phyloP scores from a whole-genome alignment of 2,329 filamentous ascomycete species.

The Aureobasidium subglaciale region DNA sequence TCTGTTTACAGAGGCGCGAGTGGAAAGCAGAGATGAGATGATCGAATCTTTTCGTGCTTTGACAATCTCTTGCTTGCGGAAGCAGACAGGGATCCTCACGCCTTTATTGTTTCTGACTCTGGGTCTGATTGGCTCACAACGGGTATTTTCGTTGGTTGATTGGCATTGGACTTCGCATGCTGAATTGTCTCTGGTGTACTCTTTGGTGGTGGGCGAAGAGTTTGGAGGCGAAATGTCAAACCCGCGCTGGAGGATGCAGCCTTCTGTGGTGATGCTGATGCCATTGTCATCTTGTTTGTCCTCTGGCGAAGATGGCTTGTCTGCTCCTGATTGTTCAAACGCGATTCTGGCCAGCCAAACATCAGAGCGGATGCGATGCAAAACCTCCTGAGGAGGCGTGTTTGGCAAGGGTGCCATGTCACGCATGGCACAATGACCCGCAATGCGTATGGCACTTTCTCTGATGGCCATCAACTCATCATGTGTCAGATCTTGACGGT shows the following conservation, averaged over 20 bases:
- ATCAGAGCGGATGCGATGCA: neutral
- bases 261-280: neutral
- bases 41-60: neutral
- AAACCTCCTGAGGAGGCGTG: neutral
- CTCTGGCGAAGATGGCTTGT: neutral
- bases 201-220: neutral
- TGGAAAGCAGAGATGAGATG: neutral
- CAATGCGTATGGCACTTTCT: neutral
- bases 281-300: neutral
- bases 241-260: constrained; percentile 3
- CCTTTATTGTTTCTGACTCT: neutral
- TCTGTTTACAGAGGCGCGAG: neutral
- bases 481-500: neutral
- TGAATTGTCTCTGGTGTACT: neutral
- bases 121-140: neutral
- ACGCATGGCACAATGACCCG: neutral
- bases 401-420: neutral
- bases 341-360: neutral
- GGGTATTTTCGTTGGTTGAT: neutral
- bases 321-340: neutral
- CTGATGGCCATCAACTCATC: neutral
- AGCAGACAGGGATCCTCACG: neutral
- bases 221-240: neutral
- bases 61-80: constrained; percentile 1
- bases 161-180: neutral